These are phyloP conservation scores for Hydrangea macrophylla DNA, from an alignment of 148 eudicot genomes.

Conservation along the genomic window DNA sequence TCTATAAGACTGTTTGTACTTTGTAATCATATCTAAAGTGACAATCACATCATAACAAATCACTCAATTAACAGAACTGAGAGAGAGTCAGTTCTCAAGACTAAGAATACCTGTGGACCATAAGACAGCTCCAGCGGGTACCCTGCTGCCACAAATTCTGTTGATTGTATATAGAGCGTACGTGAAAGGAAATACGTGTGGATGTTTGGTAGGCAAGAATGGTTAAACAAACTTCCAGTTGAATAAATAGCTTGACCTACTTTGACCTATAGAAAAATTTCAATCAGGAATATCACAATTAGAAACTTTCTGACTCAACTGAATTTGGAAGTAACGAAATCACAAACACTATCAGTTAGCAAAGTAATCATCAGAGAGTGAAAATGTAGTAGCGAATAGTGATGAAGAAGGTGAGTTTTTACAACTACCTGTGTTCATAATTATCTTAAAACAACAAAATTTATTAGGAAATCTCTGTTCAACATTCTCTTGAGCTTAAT, in stretches of 20 bases:
- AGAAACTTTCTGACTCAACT: conserved; percentile 15
- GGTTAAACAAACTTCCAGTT: conserved; percentile 85
- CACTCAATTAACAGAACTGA: background rate
- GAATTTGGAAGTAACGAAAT: background rate
- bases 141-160: conserved; percentile 57
- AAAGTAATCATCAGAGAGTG: too few relatives aligned
- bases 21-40: background rate
- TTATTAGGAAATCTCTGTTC: too few relatives aligned
- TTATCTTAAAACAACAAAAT: too few relatives aligned
- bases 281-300: conserved; percentile 1
- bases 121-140: conserved; percentile 74
- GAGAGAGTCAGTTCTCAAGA: background rate
- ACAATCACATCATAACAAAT: background rate
- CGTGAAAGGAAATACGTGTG: conserved; percentile 87
- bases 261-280: conserved; percentile 44
- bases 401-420: too few relatives aligned
- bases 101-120: conserved; percentile 82
- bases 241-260: conserved; percentile 87
- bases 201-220: conserved; percentile 85
- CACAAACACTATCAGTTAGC: background rate
- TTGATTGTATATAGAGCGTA: conserved; percentile 68
- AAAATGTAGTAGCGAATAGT: too few relatives aligned
- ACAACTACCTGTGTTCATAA: too few relatives aligned
- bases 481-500: too few relatives aligned
- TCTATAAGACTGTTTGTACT: background rate